Evolutionary conservation across 225 moss, liverwort and hornwort species (phyloP).

Genomic region (Marchantia paleacea): DNA sequence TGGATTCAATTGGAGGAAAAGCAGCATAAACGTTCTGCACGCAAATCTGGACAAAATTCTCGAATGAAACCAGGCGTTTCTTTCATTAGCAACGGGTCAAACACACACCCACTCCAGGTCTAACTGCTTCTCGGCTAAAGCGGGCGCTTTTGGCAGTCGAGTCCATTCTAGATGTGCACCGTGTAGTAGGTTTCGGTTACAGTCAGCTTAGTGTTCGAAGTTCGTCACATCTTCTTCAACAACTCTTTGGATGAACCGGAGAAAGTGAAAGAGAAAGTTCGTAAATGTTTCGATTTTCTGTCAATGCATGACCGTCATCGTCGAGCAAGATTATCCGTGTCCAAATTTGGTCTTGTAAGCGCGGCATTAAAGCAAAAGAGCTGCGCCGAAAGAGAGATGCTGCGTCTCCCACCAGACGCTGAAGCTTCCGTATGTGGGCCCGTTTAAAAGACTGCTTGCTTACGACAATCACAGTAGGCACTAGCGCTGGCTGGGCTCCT

Average conservation of each 20-base stretch:
- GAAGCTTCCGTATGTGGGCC: neutral
- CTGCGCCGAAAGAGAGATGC: neutral
- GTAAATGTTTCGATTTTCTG: neutral
- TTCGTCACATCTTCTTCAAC: neutral
- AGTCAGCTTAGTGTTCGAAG: neutral
- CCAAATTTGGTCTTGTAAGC: neutral
- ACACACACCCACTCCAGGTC: neutral
- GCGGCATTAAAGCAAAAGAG: neutral
- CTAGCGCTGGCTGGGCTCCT: too few relatives aligned
- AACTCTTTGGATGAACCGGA: neutral
- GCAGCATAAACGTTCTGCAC: neutral
- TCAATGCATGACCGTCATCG: neutral
- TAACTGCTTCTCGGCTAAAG: neutral
- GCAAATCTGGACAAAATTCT: neutral
- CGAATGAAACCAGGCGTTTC: neutral
- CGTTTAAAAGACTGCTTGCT: neutral
- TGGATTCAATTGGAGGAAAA: neutral
- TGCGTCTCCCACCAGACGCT: neutral
- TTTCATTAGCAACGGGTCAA: neutral
- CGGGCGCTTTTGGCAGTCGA: neutral
- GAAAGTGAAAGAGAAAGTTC: neutral
- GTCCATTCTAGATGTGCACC: neutral
- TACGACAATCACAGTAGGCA: too few relatives aligned
- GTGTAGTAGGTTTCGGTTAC: neutral
- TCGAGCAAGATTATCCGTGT: neutral